These are phyloP conservation scores for Penicillium angulare DNA, from an alignment of 495 filamentous ascomycete genomes.

Conservation along the genomic window DNA sequence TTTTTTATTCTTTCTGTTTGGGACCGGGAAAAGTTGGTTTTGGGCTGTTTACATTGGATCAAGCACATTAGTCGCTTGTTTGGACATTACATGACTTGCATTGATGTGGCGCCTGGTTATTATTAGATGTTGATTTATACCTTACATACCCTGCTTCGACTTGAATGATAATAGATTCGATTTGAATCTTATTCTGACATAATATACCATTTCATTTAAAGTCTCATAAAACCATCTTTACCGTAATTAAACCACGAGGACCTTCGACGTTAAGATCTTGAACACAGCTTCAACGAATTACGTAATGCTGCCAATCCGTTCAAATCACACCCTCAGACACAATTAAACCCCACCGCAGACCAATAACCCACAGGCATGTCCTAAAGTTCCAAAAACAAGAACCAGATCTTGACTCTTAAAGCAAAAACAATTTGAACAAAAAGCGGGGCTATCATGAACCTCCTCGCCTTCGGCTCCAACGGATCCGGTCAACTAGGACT, in stretches of 20 bases:
- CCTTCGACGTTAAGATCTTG: too few relatives aligned
- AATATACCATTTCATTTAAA: too few relatives aligned
- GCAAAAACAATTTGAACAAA: not conserved
- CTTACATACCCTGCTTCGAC: conserved; percentile 12
- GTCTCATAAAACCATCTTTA: too few relatives aligned
- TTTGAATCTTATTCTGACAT: not conserved
- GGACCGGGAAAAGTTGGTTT: not conserved
- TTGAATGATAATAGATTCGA: conserved; percentile 13
- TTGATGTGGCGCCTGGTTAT: conserved; percentile 19
- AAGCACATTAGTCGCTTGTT: conserved; percentile 3
- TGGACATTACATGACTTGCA: conserved; percentile 21
- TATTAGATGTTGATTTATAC: conserved; percentile 28
- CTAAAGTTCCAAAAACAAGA: too few relatives aligned
- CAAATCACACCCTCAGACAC: too few relatives aligned
- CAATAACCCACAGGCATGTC: too few relatives aligned
- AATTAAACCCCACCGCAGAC: too few relatives aligned
- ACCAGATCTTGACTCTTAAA: too few relatives aligned
- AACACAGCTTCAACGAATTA: too few relatives aligned
- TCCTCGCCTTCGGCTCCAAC: conserved; percentile 92
- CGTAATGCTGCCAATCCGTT: too few relatives aligned
- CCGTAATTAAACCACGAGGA: too few relatives aligned
- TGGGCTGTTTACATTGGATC: conserved; percentile 1
- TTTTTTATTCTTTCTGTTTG: conserved; percentile 8
- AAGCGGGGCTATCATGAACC: conserved; percentile 30
- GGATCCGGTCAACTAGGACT: conserved; percentile 84